These are phyloP conservation scores for Colletotrichum sansevieriae DNA, from an alignment of 2,329 filamentous ascomycete species.

Conservation along the genomic window DNA sequence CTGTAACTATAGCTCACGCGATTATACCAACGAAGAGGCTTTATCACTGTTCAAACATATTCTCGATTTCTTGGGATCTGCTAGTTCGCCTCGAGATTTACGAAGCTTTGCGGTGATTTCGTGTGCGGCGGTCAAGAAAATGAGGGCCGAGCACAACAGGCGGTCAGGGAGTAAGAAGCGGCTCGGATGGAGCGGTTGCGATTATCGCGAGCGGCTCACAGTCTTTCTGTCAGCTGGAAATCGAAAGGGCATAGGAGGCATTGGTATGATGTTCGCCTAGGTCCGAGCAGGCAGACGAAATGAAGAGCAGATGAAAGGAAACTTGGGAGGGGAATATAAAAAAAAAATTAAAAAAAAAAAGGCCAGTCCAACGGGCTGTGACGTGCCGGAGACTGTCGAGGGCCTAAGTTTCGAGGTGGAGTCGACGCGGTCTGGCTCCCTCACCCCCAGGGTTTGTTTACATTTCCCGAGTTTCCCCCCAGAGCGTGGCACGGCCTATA, in stretches of 20 bases:
- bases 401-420: constrained; percentile 41
- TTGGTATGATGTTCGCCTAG: constrained; percentile 20
- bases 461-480: not conserved
- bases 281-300: not conserved
- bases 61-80: no score
- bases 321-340: not conserved
- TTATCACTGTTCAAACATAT: constrained; percentile 34
- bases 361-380: not conserved
- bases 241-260: not conserved
- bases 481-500: constrained; percentile 3
- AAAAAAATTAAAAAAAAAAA: not conserved
- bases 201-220: not conserved
- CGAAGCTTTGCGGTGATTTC: not conserved
- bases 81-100: no score
- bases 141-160: not conserved
- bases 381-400: constrained; percentile 7
- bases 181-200: not conserved
- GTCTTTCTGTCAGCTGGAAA: no score
- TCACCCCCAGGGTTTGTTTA: constrained; percentile 24
- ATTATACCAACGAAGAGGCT: constrained; percentile 37
- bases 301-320: not conserved
- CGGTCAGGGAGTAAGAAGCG: not conserved
- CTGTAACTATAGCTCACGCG: constrained; percentile 41
- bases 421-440: constrained; percentile 44
- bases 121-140: not conserved